Evolutionary conservation across 78 protist genomes (phyloP).

Genomic region (Neovahlkampfia damariscottae): DNA sequence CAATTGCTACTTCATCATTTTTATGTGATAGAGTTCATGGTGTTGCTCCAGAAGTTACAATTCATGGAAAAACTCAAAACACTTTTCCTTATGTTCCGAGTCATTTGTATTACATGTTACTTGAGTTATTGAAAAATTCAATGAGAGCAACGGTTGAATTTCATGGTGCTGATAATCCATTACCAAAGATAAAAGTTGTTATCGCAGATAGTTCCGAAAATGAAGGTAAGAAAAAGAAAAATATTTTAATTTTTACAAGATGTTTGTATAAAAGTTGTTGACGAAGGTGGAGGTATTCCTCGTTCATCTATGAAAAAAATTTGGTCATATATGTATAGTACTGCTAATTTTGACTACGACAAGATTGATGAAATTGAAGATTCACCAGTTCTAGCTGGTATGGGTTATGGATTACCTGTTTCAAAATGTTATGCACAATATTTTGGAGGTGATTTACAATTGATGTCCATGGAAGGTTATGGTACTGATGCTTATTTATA

Average conservation of each 20-base stretch:
- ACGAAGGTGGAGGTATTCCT: constrained; percentile 66
- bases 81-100: constrained; percentile 19
- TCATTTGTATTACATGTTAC: constrained; percentile 42
- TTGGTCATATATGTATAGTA: constrained; percentile 41
- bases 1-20: no score
- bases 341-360: constrained; percentile 16
- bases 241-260: no score
- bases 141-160: constrained; percentile 26
- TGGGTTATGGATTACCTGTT: constrained; percentile 57
- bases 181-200: neutral
- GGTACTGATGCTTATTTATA: constrained; percentile 49
- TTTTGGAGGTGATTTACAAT: constrained; percentile 48
- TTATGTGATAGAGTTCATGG: no score
- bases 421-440: constrained; percentile 36
- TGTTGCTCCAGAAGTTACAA: neutral
- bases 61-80: neutral
- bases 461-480: constrained; percentile 35
- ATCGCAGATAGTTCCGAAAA: no score
- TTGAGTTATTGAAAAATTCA: constrained; percentile 31
- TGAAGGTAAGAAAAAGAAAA: no score
- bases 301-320: constrained; percentile 8
- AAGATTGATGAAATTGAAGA: neutral
- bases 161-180: neutral
- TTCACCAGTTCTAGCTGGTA: constrained; percentile 40
- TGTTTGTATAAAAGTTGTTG: constrained; percentile 17